phyloP scores from a whole-genome alignment of 1,139 yeast species.

The Meyerozyma elateridarum region DNA sequence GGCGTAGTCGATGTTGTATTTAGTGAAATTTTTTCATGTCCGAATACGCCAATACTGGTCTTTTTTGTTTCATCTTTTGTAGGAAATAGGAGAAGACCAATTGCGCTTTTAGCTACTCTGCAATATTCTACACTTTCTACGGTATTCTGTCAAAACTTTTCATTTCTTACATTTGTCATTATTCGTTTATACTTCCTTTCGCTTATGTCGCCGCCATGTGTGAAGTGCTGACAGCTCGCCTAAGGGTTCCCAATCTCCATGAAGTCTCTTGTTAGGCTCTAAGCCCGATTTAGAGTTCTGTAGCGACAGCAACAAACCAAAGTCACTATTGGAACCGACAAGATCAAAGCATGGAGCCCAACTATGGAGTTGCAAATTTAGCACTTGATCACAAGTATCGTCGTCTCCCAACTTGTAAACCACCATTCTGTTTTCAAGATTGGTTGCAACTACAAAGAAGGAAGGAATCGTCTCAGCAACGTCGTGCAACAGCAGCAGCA shows the following conservation, averaged over 20 bases:
- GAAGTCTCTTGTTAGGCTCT: slow-evolving; percentile 2
- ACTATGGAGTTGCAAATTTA: slow-evolving; percentile 11
- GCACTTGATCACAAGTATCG: slow-evolving; percentile 11
- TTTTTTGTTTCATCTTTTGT: no score
- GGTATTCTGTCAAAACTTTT: no score
- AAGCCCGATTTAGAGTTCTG: not conserved
- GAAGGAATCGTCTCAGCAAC: slow-evolving; percentile 24
- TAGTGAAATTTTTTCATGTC: no score
- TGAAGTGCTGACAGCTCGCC: no score
- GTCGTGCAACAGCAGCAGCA: not conserved
- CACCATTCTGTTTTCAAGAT: slow-evolving; percentile 20
- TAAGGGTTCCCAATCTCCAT: slow-evolving; percentile 1
- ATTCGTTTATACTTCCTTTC: no score
- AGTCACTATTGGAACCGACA: slow-evolving; percentile 1
- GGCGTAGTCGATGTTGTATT: no score
- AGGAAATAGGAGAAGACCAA: no score
- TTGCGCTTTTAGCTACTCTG: no score
- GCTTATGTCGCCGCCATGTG: no score
- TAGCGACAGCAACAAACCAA: not conserved
- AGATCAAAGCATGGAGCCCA: slow-evolving; percentile 8
- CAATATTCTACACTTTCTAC: no score
- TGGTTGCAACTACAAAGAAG: slow-evolving; percentile 20
- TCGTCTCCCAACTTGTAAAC: slow-evolving; percentile 25
- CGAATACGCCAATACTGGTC: no score
- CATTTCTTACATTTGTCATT: no score